Evolutionary conservation across 73 alveolate genomes (phyloP).

Genomic region (Paramecium primaurelia): DNA sequence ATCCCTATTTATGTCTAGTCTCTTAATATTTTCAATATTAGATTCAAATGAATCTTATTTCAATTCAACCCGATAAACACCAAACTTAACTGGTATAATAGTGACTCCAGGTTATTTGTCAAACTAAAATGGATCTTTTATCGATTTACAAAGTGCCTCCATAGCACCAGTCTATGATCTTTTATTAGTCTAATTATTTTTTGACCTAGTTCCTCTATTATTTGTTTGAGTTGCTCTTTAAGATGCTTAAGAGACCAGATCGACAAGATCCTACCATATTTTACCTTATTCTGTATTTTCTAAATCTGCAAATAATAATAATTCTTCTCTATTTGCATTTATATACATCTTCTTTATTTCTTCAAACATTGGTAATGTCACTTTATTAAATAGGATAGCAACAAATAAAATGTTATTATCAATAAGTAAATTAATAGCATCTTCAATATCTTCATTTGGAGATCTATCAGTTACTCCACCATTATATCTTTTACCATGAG

Average conservation of each 20-base stretch:
- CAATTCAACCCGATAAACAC: background rate
- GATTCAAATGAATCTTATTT: slow-evolving; percentile 2
- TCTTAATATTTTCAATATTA: background rate
- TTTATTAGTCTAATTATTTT: background rate
- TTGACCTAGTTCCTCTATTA: slow-evolving; percentile 25
- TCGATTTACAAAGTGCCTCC: slow-evolving; percentile 7
- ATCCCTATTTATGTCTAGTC: background rate
- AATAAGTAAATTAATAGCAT: slow-evolving; percentile 14
- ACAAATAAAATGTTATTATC: background rate
- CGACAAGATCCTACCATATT: slow-evolving; percentile 20
- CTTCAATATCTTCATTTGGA: slow-evolving; percentile 39
- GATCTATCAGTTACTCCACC: background rate
- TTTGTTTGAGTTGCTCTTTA: slow-evolving; percentile 36
- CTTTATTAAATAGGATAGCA: background rate
- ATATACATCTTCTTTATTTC: background rate
- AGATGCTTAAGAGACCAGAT: slow-evolving; percentile 25
- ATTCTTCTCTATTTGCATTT: background rate
- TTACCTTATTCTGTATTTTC: slow-evolving; percentile 4
- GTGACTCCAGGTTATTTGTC: background rate
- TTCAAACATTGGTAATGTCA: slow-evolving; percentile 7
- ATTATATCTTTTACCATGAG: slow-evolving; percentile 24
- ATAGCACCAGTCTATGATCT: background rate
- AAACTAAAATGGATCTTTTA: background rate
- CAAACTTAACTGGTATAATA: background rate
- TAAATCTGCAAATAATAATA: slow-evolving; percentile 19